Conservation (phyloP, 1,139 yeast genomes). For the Blastobotrys petasosporus region DNA sequence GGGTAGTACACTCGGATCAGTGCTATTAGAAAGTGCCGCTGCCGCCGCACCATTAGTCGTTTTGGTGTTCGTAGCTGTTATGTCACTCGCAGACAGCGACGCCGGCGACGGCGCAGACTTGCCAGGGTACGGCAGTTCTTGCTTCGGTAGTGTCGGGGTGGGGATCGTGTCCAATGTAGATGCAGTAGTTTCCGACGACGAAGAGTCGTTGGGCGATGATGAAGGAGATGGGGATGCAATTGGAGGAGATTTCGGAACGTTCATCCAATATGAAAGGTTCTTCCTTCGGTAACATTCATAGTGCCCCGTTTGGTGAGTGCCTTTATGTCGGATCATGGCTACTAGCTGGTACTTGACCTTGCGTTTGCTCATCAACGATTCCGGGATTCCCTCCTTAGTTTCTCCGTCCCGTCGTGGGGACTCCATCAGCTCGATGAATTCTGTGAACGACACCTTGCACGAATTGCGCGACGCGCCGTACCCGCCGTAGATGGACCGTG, state of each 20-base stretch:
- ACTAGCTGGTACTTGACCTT: slow-evolving; percentile 47
- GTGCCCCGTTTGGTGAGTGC: slow-evolving; percentile 87
- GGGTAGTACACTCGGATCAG: slow-evolving; percentile 3
- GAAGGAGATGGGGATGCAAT: too few relatives aligned
- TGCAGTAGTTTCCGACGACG: neutral
- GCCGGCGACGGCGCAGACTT: slow-evolving; percentile 24
- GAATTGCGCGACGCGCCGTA: slow-evolving; percentile 66
- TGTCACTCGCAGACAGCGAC: slow-evolving; percentile 17
- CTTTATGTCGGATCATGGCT: slow-evolving; percentile 78
- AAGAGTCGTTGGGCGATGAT: neutral
- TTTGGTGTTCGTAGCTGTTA: slow-evolving; percentile 14
- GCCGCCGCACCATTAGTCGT: neutral
- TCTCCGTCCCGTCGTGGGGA: slow-evolving; percentile 37
- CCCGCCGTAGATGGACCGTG: slow-evolving; percentile 75
- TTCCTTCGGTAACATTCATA: slow-evolving; percentile 39
- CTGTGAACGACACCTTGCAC: slow-evolving; percentile 65
- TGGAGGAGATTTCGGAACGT: too few relatives aligned
- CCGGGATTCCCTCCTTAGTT: slow-evolving; percentile 30
- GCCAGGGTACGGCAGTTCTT: slow-evolving; percentile 18
- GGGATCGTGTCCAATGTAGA: too few relatives aligned
- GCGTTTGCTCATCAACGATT: slow-evolving; percentile 23
- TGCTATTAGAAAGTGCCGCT: slow-evolving; percentile 7
- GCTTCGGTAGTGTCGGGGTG: neutral
- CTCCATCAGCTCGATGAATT: slow-evolving; percentile 43
- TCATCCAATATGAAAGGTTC: slow-evolving; percentile 26